Base-by-base conservation (phyloP, 208 protist genomes). In the Tritrichomonas musculus region DNA sequence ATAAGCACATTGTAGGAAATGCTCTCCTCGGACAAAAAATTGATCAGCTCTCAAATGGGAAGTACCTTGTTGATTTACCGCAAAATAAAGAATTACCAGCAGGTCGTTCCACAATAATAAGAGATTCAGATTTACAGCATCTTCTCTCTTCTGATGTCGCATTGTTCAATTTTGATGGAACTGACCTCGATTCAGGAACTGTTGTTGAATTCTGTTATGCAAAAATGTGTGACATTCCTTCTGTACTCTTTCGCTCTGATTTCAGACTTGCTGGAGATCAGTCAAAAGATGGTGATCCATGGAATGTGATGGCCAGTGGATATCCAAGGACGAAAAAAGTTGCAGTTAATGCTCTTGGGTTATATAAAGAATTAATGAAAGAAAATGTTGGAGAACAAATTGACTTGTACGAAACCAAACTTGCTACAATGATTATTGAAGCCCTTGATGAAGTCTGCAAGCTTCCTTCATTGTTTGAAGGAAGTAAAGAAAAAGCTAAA, bases 171-270 rank as follows among this genome's bases (percentile, higher is more conserved):
- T 82, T 82, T 30, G 73, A 82, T 82, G 33, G 41, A 47, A 47
- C 41, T n/a, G 73, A 82, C n/a, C 73, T 82, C 5, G 73, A 82
- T 53, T 82, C 73, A n/a, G 73, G 73, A 0, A 82, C 73, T 50
- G 73, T 82, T 53, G 41, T 82, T 17, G 73, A 82, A 44, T 82
- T 82, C 50, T 47, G 41, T 20, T 82, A 82, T 82, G 73, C 33
- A 22, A 82, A 82, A 30, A 82, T 82, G 73, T 33, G 25, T 49
- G 73, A 82, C 20, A 82, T 82, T 53, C 73, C 73, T n/a, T 82
- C 33, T 20, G 22, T 82, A 20, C 73, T 53, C 14, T 25, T 82
- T 22, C n/a, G 73, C 17, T 53, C 73, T 11, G 73, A 82, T 53
- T 50, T 82, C 22, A 25, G 73, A 3, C 33, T n/a, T 50, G 17